Percentiles rank a stretch among this genome's conserved stretches.
Evolutionary conservation across 495 filamentous ascomycete genomes (phyloP).

Genomic region (Tuber magnatum): DNA sequence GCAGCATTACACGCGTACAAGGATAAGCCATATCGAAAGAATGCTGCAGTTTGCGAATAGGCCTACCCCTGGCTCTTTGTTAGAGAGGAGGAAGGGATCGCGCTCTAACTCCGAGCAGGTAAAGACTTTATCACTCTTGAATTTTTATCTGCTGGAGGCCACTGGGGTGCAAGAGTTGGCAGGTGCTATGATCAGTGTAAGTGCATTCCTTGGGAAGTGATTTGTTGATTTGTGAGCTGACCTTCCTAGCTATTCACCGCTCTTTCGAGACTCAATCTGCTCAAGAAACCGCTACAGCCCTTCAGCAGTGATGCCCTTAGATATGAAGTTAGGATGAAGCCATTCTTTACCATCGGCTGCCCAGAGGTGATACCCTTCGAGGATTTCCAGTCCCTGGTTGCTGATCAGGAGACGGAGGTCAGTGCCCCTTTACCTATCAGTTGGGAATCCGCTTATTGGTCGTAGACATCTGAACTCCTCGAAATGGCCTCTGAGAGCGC

Average conservation of each 20-base stretch:
- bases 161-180: conserved; percentile 64
- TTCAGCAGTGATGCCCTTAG: conserved; percentile 65
- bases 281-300: conserved; percentile 55
- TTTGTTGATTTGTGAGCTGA: conserved; percentile 1
- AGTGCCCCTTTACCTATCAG: neutral
- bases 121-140: conserved; percentile 54
- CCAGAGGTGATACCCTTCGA: conserved; percentile 64
- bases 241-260: conserved; percentile 57
- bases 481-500: conserved; percentile 55
- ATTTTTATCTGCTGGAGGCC: conserved; percentile 58
- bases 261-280: conserved; percentile 53
- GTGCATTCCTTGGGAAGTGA: neutral
- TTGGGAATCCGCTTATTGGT: neutral
- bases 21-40: conserved; percentile 59
- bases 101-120: conserved; percentile 47
- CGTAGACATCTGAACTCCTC: conserved; percentile 47
- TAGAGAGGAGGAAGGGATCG: conserved; percentile 31
- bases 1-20: conserved; percentile 51
- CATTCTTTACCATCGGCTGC: conserved; percentile 62
- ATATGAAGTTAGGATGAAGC: conserved; percentile 86
- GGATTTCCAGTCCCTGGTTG: conserved; percentile 48
- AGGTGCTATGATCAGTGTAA: conserved; percentile 49
- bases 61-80: conserved; percentile 16
- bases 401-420: conserved; percentile 42
- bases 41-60: conserved; percentile 56